Evolutionary conservation across 768 basidiomycete species (phyloP), one percentile per base, ranked within the genome.

Genomic region (Lactifluus pinguis): DNA sequence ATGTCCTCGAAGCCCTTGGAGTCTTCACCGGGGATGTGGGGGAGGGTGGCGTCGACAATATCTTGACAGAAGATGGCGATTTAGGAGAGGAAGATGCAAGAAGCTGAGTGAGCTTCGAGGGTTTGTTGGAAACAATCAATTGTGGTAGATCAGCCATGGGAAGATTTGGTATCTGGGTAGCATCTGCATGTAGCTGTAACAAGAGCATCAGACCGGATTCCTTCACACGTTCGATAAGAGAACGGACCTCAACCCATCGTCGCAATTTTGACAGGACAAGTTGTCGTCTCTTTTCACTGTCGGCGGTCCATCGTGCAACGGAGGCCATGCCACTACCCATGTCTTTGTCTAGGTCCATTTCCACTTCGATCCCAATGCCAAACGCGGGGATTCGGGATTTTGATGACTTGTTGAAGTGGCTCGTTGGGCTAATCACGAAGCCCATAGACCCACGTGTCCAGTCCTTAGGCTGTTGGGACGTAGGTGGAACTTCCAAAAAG

Each of bases 371-470:
- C 1, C 91, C 91, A 63, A 92, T 80, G 9, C 90, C 91, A 70
- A 92, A 93, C 1, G 82, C 90, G 38, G 88, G 85, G 19, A 89
- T 75, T 47, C 91, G 82, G 67, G 84, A 84, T 14, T 82, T 80
- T 14, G 79, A 80, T 1, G 72, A 66, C 67, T 86, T 89, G n/a
- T 80, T 82, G 69, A 84, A 83, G 67, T 92, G 86, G 3, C 82
- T 89, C 7, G 87, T 79, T 39, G 86, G 80, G 60, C 79, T 88
- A 61, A 93, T 67, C 39, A 91, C 75, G 65, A 92, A 76, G 17
- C 91, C 90, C 86, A 90, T 89, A 1, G 83, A 80, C 11, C 89
- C 87, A 30, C 91, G 82, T 6, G 78, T 81, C 91, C 91, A 93
- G 55, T 91, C 86, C 63, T 80, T 80, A 15, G 76, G 67, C 32